Conservation (phyloP, 768 basidiomycete genomes). For the Tulasnella sp. region DNA sequence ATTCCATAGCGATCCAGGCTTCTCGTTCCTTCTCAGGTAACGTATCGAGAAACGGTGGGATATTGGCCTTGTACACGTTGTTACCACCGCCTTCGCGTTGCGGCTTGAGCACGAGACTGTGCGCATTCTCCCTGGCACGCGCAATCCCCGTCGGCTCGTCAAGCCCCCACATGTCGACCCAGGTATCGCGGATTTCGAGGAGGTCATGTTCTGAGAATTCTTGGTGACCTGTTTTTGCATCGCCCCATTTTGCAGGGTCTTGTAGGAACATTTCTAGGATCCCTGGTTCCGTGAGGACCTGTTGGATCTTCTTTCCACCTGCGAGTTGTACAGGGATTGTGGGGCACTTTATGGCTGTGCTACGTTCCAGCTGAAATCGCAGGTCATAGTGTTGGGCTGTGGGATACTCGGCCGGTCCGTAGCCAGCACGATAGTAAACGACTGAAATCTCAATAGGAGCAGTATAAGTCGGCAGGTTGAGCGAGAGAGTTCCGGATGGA, state of each 20-base stretch:
- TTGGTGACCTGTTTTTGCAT: constrained; percentile 16
- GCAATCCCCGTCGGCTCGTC: constrained; percentile 39
- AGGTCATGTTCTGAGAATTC: constrained; percentile 33
- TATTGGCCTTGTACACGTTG: constrained; percentile 79
- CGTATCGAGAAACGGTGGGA: constrained; percentile 60
- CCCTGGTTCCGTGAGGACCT: constrained; percentile 64
- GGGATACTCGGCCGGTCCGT: constrained; percentile 72
- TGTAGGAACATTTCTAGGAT: constrained; percentile 63
- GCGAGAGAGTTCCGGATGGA: constrained; percentile 22
- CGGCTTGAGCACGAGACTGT: constrained; percentile 77
- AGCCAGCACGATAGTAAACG: constrained; percentile 86
- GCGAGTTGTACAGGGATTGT: constrained; percentile 86
- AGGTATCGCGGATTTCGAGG: constrained; percentile 52
- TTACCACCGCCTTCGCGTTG: constrained; percentile 98
- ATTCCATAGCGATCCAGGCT: constrained; percentile 93
- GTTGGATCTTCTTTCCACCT: constrained; percentile 91
- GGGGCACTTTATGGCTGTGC: constrained; percentile 86
- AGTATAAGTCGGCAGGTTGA: constrained; percentile 27
- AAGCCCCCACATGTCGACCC: constrained; percentile 86
- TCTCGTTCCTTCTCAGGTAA: constrained; percentile 51
- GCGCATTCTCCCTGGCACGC: constrained; percentile 40
- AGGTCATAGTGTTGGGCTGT: constrained; percentile 52
- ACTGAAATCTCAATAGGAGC: constrained; percentile 59
- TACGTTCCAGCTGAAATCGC: constrained; percentile 69
- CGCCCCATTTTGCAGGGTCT: constrained; percentile 13